Base-by-base conservation (phyloP, 306 rosid species). In the Vigna nakashimae region DNA sequence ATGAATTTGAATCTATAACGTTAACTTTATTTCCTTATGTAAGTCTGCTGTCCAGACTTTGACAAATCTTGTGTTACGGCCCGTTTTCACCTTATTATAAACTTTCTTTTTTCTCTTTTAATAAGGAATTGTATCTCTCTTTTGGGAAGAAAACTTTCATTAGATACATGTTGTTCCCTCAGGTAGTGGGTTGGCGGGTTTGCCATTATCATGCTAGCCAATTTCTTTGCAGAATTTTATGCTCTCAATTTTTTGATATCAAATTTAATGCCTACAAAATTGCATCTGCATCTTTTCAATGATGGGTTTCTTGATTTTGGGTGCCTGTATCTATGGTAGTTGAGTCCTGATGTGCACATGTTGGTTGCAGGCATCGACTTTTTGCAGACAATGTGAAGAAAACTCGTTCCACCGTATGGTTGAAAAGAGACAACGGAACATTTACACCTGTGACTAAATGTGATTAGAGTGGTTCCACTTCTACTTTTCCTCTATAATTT, bases 391-490 rank as follows among this genome's bases (percentile, higher is more conserved):
- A 85, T 34, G 88, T 95, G 71, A 89, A 88, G 92, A 92, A 86
- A 82, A 95, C 98, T 48, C 98, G 99, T 43, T 89, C 97, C 32
- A 89, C 96, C 13, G 48, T 89, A 77, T 91, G 97, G 98, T 64
- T 95, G 83, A 92, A 82, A 85, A 92, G 87, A 89, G 92, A 91
- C 53, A 92, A 90, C 82, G 73, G 65, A 62, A 89, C 82, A 73
- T 92, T 89, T 78, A 75, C 69, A 17, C 90, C 96, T 11, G 94
- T 88, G 80, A 71, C 84, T 53, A 86, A 83, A 72, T 74, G 62
- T 68, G 82, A 34, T 50, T 83, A 71, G 84, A 50, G 68, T 55
- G 56, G 24, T 68, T 40, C 70, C 62, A 0, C 18, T 36, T 58
- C 36, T 30, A 24, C 42, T n/a, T 46, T 71, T 72, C 48, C 26